Evolutionary conservation across 2,329 filamentous ascomycete genomes (phyloP).

Genomic region (Sporothrix globosa): DNA sequence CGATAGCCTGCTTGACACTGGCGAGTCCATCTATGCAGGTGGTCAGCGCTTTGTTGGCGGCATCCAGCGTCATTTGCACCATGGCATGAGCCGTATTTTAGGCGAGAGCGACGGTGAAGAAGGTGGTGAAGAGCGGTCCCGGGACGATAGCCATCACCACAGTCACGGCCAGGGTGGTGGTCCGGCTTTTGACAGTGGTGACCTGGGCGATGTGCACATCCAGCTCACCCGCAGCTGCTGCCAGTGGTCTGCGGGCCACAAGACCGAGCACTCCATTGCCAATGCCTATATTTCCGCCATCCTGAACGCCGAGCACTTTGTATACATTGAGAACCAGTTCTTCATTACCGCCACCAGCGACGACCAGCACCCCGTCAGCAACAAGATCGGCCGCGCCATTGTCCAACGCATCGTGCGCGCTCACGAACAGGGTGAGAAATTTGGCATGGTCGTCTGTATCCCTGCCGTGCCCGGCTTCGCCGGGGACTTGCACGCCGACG

Average conservation of each 20-base stretch:
- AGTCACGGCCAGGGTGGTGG: neutral
- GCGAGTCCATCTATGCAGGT: constrained; percentile 37
- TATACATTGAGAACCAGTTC: constrained; percentile 86
- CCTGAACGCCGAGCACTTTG: constrained; percentile 67
- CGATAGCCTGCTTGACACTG: constrained; percentile 34
- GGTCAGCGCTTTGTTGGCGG: constrained; percentile 41
- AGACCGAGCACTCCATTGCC: constrained; percentile 74
- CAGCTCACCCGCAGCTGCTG: constrained; percentile 57
- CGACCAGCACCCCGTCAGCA: constrained; percentile 71
- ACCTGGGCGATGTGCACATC: constrained; percentile 47
- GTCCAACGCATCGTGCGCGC: constrained; percentile 77
- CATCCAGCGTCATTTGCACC: constrained; percentile 44
- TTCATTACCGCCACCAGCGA: constrained; percentile 81
- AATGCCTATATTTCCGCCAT: constrained; percentile 81
- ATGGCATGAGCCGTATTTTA: constrained; percentile 47
- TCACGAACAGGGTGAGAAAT: constrained; percentile 65
- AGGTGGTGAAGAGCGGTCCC: constrained; percentile 32
- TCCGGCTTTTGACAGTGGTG: constrained; percentile 26
- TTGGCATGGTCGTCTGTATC: constrained; percentile 76
- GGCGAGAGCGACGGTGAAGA: constrained; percentile 41
- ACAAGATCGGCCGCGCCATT: constrained; percentile 77
- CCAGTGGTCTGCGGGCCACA: constrained; percentile 57
- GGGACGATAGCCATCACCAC: constrained; percentile 22
- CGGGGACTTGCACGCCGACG: constrained; percentile 74
- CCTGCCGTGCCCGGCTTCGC: constrained; percentile 82